A percentile compares a stretch with the other conserved stretches of the same genome.
These are phyloP conservation scores for Talaromyces sp. DNA, from an alignment of 2,329 filamentous ascomycete genomes.

Conservation along the genomic window DNA sequence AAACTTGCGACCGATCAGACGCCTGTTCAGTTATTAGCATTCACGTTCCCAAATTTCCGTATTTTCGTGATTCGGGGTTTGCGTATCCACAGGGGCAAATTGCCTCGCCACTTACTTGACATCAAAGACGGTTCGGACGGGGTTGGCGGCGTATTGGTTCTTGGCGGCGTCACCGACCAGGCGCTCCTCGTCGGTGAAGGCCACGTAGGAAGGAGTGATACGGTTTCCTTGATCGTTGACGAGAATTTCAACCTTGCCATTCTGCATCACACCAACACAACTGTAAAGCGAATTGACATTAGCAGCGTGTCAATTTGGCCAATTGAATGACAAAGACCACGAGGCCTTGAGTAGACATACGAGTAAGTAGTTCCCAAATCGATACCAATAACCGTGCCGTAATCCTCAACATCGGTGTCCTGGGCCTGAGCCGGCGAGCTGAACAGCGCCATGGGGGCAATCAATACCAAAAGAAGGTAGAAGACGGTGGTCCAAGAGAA, in stretches of 20 bases:
- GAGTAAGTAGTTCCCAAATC: conserved; percentile 87
- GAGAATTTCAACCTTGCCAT: conserved; percentile 92
- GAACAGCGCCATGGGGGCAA: conserved; percentile 80
- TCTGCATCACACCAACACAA: conserved; percentile 94
- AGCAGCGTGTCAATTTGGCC: conserved; percentile 13
- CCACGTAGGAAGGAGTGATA: conserved; percentile 93
- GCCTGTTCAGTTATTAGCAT: conserved; percentile 57
- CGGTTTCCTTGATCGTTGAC: conserved; percentile 97
- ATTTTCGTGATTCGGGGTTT: too few relatives aligned
- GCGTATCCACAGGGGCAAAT: too few relatives aligned
- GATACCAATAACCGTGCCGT: conserved; percentile 92
- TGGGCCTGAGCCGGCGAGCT: conserved; percentile 69
- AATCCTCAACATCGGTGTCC: conserved; percentile 70
- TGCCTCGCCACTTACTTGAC: conserved; percentile 70
- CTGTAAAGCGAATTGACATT: conserved; percentile 55
- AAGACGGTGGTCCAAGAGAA: conserved; percentile 82
- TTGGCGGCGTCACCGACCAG: conserved; percentile 97
- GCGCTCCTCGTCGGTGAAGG: conserved; percentile 95
- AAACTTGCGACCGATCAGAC: conserved; percentile 83
- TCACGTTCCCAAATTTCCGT: not conserved
- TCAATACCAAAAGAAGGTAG: conserved; percentile 88
- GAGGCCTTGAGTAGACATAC: conserved; percentile 27
- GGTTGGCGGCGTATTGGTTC: conserved; percentile 88
- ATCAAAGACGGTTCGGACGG: conserved; percentile 74
- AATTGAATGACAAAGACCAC: not conserved